A percentile compares a stretch with the other conserved stretches of the same genome.
Evolutionary conservation across 345 rosid genomes (phyloP).

Genomic region (Salix purpurea): DNA sequence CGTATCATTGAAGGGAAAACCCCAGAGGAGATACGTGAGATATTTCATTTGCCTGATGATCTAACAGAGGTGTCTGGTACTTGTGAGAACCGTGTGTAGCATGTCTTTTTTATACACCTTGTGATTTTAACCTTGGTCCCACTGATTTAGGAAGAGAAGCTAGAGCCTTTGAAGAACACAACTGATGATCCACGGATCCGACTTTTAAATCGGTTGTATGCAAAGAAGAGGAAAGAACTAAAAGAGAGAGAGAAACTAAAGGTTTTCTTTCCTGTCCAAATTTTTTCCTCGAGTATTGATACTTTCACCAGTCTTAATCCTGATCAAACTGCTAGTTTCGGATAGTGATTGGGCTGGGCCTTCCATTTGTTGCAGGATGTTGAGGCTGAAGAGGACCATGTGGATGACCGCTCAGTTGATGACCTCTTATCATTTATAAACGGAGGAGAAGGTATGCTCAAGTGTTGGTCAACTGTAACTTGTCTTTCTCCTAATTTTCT

Average conservation of each 20-base stretch:
- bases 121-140: neutral
- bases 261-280: constrained; percentile 35
- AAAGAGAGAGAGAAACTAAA: constrained; percentile 72
- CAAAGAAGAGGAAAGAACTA: constrained; percentile 79
- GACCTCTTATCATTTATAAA: constrained; percentile 83
- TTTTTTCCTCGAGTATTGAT: neutral
- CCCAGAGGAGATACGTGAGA: constrained; percentile 90
- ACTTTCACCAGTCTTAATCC: neutral
- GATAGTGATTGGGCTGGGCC: neutral
- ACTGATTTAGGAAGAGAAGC: constrained; percentile 73
- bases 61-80: constrained; percentile 72
- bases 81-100: neutral
- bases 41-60: constrained; percentile 95
- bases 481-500: neutral
- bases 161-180: constrained; percentile 82
- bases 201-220: constrained; percentile 71
- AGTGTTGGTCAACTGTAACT: neutral
- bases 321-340: neutral
- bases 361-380: constrained; percentile 40
- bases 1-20: constrained; percentile 77
- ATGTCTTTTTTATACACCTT: constrained; percentile 1
- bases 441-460: constrained; percentile 53
- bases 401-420: constrained; percentile 86
- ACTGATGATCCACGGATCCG: constrained; percentile 89
- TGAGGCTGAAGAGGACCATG: constrained; percentile 66